phyloP scores from a whole-genome alignment of 495 filamentous ascomycete genomes.

The Penicillium malachiteum region DNA sequence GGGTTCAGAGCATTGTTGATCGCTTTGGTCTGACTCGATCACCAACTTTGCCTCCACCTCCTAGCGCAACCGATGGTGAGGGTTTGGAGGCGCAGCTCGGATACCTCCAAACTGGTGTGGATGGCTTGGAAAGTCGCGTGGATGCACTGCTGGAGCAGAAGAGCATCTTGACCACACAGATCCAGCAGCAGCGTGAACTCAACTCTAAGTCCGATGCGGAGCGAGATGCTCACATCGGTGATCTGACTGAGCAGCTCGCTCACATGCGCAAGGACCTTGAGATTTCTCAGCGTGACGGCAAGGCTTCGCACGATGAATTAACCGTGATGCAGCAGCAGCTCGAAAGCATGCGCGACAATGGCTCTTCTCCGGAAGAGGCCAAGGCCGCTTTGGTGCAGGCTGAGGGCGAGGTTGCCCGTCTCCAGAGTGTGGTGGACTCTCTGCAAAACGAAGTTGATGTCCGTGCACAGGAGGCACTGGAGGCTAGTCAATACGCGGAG shows the following conservation, averaged over 20 bases:
- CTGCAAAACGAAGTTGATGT: slow-evolving; percentile 30
- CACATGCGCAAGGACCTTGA: slow-evolving; percentile 42
- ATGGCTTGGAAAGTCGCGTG: slow-evolving; percentile 61
- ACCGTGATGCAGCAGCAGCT: slow-evolving; percentile 46
- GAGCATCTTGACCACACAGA: slow-evolving; percentile 77
- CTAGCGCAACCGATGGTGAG: slow-evolving; percentile 40
- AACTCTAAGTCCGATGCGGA: slow-evolving; percentile 65
- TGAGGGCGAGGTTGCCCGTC: slow-evolving; percentile 50
- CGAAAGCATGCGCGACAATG: slow-evolving; percentile 40
- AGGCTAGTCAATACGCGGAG: slow-evolving; percentile 12
- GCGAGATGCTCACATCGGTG: slow-evolving; percentile 53
- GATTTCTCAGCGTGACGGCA: slow-evolving; percentile 35
- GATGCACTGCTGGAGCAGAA: slow-evolving; percentile 76
- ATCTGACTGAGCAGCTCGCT: slow-evolving; percentile 50
- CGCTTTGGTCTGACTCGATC: slow-evolving; percentile 45
- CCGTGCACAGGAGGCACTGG: slow-evolving; percentile 28
- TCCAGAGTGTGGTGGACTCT: slow-evolving; percentile 29
- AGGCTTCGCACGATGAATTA: slow-evolving; percentile 43
- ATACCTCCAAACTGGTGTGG: slow-evolving; percentile 65
- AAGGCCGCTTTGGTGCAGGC: slow-evolving; percentile 46
- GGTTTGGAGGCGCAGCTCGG: slow-evolving; percentile 51
- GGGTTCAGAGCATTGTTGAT: slow-evolving; percentile 49
- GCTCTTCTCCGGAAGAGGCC: slow-evolving; percentile 22
- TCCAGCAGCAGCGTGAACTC: slow-evolving; percentile 88
- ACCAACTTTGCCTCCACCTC: slow-evolving; percentile 48